Base-by-base conservation (phyloP, 2,329 filamentous ascomycete genomes). In the Botrytis aclada region DNA sequence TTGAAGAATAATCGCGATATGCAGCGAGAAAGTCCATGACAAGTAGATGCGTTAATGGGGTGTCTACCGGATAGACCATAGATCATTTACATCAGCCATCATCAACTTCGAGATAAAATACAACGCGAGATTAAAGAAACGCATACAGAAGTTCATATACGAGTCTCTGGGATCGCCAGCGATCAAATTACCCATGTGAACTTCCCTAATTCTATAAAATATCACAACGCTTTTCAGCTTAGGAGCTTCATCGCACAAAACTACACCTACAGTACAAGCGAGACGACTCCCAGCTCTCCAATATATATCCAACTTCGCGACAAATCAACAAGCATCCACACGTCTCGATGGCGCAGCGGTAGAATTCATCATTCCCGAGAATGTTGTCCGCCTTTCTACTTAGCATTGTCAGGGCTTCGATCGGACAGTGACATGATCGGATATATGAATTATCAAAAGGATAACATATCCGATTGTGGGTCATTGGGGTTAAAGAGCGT, bases 321-420 rank as follows among this genome's bases (percentile, higher is more conserved):
- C 6, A 10, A 41, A 41, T 5, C 18, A 25, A 12, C n/a, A 64
- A 64, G n/a, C 62, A 45, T 29, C n/a, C 20, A 32, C n/a, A 45
- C 62, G 29, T 10, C 41, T 64, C 41, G 41, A 32, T 32, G 62
- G 41, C 41, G n/a, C 29, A 64, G 62, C 39, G 39, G 39, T 64
- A 45, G 61, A 64, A 64, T 34, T 45, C 41, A 45, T 64, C 62
- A 45, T 64, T 45, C 18, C 45, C 41, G n/a, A 64, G 41, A 64
- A 34, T 45, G 62, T 32, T 34, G 39, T 64, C 62, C 41, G 41
- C 29, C 20, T 64, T 64, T 45, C 62, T 64, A 32, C 29, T 34
- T 34, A 64, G 62, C 62, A 64, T 64, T 64, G 10, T 32, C n/a
- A 32, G 62, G 39, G 62, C 41, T 43, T 64, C n/a, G 60, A 39